Percentiles rank a stretch among this genome's conserved stretches.
These are phyloP conservation scores for Candida easanensis DNA, from an alignment of 805 yeast genomes.

Conservation along the genomic window DNA sequence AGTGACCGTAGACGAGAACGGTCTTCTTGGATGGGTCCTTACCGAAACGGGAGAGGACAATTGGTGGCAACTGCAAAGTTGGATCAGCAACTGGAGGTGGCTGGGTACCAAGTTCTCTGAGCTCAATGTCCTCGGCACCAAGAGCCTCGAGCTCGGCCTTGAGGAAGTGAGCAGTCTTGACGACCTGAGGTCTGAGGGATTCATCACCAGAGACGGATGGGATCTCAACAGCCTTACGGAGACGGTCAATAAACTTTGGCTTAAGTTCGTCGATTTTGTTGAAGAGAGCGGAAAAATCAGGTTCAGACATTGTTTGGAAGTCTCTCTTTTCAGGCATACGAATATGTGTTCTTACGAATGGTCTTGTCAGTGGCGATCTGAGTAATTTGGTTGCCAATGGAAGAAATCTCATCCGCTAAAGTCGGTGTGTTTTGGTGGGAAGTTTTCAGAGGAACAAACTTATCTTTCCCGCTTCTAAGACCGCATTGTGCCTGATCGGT, in stretches of 20 bases:
- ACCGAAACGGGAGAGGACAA: constrained; percentile 89
- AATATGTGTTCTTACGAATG: not conserved
- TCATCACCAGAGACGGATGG: constrained; percentile 96
- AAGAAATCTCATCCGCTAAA: constrained; percentile 2
- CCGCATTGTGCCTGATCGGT: not conserved
- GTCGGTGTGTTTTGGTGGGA: not conserved
- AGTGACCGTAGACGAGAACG: constrained; percentile 91
- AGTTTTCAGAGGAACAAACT: not conserved
- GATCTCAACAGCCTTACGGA: constrained; percentile 84
- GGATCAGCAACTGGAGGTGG: constrained; percentile 83
- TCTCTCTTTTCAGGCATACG: constrained; percentile 11
- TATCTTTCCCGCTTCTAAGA: too few species aligned
- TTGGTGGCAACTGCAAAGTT: constrained; percentile 81
- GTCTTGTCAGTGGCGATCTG: constrained; percentile 3
- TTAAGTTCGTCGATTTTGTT: constrained; percentile 62
- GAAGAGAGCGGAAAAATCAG: constrained; percentile 19
- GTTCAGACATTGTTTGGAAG: constrained; percentile 18
- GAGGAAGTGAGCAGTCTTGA: constrained; percentile 84
- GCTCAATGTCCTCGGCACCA: constrained; percentile 80
- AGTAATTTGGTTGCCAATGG: constrained; percentile 4
- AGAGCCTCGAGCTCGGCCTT: constrained; percentile 62
- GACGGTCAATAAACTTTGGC: constrained; percentile 68
- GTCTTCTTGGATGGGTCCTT: constrained; percentile 79
- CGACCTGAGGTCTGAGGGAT: constrained; percentile 80
- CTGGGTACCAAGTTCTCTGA: constrained; percentile 82